phyloP scores from a whole-genome alignment of 2,329 filamentous ascomycete species.

The Pseudocercospora crystallina region DNA sequence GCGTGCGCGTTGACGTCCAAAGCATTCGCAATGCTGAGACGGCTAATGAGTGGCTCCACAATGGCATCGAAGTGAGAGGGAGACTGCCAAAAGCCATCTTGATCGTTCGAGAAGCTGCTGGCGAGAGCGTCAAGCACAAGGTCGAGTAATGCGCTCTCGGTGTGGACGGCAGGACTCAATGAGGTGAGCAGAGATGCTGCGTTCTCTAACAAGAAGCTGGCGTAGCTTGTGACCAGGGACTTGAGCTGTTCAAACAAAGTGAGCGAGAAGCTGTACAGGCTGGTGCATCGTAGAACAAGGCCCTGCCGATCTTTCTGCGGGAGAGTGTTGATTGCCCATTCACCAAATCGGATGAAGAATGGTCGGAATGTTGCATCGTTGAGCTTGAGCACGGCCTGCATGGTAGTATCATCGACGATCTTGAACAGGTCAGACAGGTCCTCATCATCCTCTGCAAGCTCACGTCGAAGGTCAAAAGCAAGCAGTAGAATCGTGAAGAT shows the following conservation, averaged over 20 bases:
- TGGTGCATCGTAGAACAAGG: constrained; percentile 64
- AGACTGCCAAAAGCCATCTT: constrained; percentile 93
- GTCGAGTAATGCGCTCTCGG: constrained; percentile 63
- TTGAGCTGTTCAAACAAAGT: constrained; percentile 82
- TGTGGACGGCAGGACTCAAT: constrained; percentile 42
- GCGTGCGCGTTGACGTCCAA: constrained; percentile 49
- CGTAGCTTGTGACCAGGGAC: constrained; percentile 91
- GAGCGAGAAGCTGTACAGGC: constrained; percentile 77
- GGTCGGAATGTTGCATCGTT: constrained; percentile 93
- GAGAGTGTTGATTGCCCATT: constrained; percentile 68
- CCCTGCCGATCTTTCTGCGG: constrained; percentile 62
- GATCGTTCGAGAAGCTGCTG: constrained; percentile 81
- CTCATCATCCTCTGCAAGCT: constrained; percentile 49
- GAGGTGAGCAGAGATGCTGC: constrained; percentile 61
- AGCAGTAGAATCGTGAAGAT: constrained; percentile 64
- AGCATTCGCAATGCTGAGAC: constrained; percentile 52
- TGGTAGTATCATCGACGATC: constrained; percentile 64
- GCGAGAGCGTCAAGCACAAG: constrained; percentile 70
- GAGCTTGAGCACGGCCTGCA: constrained; percentile 94
- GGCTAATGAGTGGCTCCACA: constrained; percentile 66
- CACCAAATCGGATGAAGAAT: constrained; percentile 80
- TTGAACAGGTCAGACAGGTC: constrained; percentile 57
- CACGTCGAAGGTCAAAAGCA: constrained; percentile 64
- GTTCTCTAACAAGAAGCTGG: constrained; percentile 78
- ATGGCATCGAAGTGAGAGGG: constrained; percentile 81